These are phyloP conservation scores for Remersonia thermophila DNA, from an alignment of 2,329 filamentous ascomycete species.

Conservation along the genomic window DNA sequence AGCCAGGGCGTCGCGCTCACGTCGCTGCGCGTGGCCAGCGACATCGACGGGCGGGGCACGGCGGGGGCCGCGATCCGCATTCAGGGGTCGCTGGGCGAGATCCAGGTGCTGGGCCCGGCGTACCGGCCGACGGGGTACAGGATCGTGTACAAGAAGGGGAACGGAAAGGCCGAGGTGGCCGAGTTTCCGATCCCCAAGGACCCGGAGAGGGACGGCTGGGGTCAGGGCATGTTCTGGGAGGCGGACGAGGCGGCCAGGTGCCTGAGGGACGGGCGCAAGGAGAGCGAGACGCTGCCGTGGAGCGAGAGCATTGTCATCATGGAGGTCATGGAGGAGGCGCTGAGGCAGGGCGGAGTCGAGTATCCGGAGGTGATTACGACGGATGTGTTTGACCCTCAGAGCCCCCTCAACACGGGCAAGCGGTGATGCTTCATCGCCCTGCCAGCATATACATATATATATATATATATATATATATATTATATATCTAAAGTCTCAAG, in stretches of 20 bases:
- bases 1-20: slow-evolving; percentile 64
- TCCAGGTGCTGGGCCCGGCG: slow-evolving; percentile 63
- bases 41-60: slow-evolving; percentile 47
- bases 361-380: slow-evolving; percentile 46
- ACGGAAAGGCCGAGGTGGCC: slow-evolving; percentile 36
- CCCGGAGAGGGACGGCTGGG: slow-evolving; percentile 35
- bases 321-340: slow-evolving; percentile 51
- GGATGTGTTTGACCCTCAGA: slow-evolving; percentile 45
- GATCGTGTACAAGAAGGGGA: slow-evolving; percentile 41
- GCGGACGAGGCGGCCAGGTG: slow-evolving; percentile 30
- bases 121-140: slow-evolving; percentile 56
- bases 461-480: too few relatives aligned
- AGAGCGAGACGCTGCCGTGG: slow-evolving; percentile 59
- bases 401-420: slow-evolving; percentile 48
- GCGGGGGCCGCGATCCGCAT: slow-evolving; percentile 61
- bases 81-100: slow-evolving; percentile 69
- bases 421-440: slow-evolving; percentile 13
- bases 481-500: too few relatives aligned
- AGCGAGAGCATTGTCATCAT: slow-evolving; percentile 76
- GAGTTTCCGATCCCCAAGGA: slow-evolving; percentile 43
- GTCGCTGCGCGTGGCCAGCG: slow-evolving; percentile 46
- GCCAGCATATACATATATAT: too few relatives aligned
- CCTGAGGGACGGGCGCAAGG: slow-evolving; percentile 61
- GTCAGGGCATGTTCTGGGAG: slow-evolving; percentile 68
- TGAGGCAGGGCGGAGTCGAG: slow-evolving; percentile 39